A percentile compares a stretch with the other conserved stretches of the same genome.
Evolutionary conservation across 2,329 filamentous ascomycete species (phyloP).

Genomic region (Calycina herbarum): DNA sequence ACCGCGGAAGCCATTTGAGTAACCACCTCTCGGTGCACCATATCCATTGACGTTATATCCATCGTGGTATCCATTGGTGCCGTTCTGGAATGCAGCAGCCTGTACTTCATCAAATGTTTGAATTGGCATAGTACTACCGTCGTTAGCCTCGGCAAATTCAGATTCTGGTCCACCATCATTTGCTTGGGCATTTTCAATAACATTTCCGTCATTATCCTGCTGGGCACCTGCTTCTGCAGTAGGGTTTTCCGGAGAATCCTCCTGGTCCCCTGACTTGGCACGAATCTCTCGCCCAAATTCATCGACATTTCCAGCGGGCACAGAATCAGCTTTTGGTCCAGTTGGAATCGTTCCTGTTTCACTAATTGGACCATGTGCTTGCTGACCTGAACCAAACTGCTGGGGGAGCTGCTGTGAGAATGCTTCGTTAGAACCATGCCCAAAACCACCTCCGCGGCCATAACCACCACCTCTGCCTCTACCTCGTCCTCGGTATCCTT

Average conservation of each 20-base stretch:
- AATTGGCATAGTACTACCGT: conserved; percentile 33
- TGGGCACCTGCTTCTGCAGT: conserved; percentile 7
- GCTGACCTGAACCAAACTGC: conserved; percentile 31
- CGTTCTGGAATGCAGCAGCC: conserved; percentile 57
- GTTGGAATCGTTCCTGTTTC: conserved; percentile 34
- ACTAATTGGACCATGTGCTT: conserved; percentile 32
- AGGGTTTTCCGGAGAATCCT: conserved; percentile 22
- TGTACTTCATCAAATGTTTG: conserved; percentile 37
- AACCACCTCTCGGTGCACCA: conserved; percentile 40
- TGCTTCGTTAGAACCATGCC: conserved; percentile 34
- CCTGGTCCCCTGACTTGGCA: conserved; percentile 27
- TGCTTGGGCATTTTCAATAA: conserved; percentile 15
- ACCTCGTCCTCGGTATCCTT: conserved; percentile 46
- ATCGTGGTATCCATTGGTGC: conserved; percentile 45
- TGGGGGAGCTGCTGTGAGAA: conserved; percentile 36
- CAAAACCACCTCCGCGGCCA: conserved; percentile 33
- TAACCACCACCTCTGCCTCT: conserved; percentile 41
- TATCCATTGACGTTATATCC: conserved; percentile 27
- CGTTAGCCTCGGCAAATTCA: conserved; percentile 18
- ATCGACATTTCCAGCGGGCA: conserved; percentile 31
- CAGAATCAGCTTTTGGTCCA: conserved; percentile 34
- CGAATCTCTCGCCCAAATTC: conserved; percentile 41
- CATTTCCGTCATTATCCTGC: conserved; percentile 4
- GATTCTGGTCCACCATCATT: conserved; percentile 23
- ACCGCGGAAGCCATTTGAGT: conserved; percentile 37